A percentile compares a stretch with the other conserved stretches of the same genome.
Evolutionary conservation across 2,329 filamentous ascomycete genomes (phyloP).

Genomic region (Xylariales sp.): DNA sequence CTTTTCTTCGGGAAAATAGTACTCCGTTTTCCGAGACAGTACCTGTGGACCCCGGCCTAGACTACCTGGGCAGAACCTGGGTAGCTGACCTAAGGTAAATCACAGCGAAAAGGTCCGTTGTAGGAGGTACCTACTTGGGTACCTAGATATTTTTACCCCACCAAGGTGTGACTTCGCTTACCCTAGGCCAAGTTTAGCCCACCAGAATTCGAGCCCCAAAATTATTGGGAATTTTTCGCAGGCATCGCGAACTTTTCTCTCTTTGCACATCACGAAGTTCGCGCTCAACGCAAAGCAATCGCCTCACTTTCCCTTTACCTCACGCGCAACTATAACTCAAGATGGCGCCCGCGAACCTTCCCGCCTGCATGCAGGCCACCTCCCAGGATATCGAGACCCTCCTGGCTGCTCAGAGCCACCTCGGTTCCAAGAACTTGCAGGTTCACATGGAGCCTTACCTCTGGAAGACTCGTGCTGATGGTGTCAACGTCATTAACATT

Average conservation of each 20-base stretch:
- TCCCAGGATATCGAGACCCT: conserved; percentile 99
- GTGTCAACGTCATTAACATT: conserved; percentile 99
- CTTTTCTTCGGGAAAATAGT: conserved; percentile 21
- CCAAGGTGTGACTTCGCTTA: conserved; percentile 36
- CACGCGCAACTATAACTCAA: conserved; percentile 62
- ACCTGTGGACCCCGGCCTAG: neutral
- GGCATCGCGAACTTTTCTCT: conserved; percentile 57
- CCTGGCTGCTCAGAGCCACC: conserved; percentile 94
- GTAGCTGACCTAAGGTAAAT: too few species aligned
- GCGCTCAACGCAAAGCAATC: conserved; percentile 44
- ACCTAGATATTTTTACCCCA: conserved; percentile 18
- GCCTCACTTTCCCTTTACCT: conserved; percentile 46
- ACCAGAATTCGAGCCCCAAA: conserved; percentile 42
- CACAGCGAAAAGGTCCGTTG: neutral
- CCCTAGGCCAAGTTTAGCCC: conserved; percentile 38
- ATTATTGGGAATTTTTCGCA: conserved; percentile 34
- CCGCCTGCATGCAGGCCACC: conserved; percentile 95
- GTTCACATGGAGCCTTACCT: conserved; percentile 99
- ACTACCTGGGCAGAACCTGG: neutral
- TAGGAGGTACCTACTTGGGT: neutral
- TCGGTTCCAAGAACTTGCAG: conserved; percentile 99
- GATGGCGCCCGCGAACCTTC: conserved; percentile 96
- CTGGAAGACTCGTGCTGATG: conserved; percentile 99
- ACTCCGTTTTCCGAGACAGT: conserved; percentile 18
- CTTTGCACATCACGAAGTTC: conserved; percentile 47